These are phyloP conservation scores for Capsicum pubescens DNA, from an alignment of 257 asterid genomes.

Conservation along the genomic window DNA sequence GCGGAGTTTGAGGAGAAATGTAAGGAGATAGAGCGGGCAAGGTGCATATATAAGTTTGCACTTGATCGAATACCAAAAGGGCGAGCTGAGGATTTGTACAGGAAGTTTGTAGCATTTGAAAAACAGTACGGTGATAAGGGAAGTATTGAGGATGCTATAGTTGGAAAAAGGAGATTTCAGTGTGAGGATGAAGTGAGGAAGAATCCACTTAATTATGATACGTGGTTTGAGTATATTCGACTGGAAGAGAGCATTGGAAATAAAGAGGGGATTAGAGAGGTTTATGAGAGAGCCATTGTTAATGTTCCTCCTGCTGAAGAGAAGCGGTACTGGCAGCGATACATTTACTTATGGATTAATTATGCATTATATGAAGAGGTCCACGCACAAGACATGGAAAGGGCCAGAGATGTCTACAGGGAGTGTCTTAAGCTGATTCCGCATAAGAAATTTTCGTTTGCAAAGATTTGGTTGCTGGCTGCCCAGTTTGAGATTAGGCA, in stretches of 20 bases:
- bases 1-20: constrained; percentile 59
- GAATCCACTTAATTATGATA: constrained; percentile 65
- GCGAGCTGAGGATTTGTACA: constrained; percentile 52
- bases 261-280: constrained; percentile 57
- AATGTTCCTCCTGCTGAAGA: constrained; percentile 31
- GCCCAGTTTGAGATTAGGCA: not conserved
- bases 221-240: constrained; percentile 70
- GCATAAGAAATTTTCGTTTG: constrained; percentile 62
- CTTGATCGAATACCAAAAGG: constrained; percentile 58
- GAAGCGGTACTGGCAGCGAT: constrained; percentile 35
- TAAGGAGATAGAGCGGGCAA: constrained; percentile 70
- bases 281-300: constrained; percentile 31
- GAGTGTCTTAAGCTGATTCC: constrained; percentile 33
- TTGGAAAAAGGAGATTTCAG: constrained; percentile 69
- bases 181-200: constrained; percentile 64
- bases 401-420: constrained; percentile 6
- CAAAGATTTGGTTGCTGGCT: constrained; percentile 45
- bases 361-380: constrained; percentile 69
- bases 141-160: constrained; percentile 85
- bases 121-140: constrained; percentile 75
- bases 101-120: constrained; percentile 72
- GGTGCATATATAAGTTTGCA: constrained; percentile 70
- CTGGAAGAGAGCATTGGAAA: constrained; percentile 67
- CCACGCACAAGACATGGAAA: constrained; percentile 58
- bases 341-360: constrained; percentile 64